These are phyloP conservation scores for Pulveroboletus sp. DNA, from an alignment of 768 basidiomycete species.

Conservation along the genomic window DNA sequence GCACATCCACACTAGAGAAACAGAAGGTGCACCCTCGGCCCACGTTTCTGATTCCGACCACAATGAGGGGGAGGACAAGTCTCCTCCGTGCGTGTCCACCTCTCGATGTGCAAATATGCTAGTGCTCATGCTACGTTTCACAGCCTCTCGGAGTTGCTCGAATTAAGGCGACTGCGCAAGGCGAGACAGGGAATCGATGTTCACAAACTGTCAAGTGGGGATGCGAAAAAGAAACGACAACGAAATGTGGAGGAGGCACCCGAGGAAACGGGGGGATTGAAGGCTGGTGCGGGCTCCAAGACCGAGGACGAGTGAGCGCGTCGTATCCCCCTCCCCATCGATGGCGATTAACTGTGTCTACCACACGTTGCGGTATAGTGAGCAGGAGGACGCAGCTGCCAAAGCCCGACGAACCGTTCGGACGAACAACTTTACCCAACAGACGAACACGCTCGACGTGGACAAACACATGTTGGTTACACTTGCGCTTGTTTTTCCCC, in stretches of 20 bases:
- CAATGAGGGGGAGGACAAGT: slow-evolving; percentile 21
- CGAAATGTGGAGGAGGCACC: slow-evolving; percentile 37
- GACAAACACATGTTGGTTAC: slow-evolving; percentile 91
- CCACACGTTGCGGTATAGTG: slow-evolving; percentile 30
- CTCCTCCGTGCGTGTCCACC: slow-evolving; percentile 44
- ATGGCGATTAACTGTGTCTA: not conserved
- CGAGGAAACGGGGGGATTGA: slow-evolving; percentile 55
- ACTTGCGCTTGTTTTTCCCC: not conserved
- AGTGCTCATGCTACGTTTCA: not conserved
- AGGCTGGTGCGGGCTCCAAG: slow-evolving; percentile 34
- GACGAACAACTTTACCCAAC: slow-evolving; percentile 92
- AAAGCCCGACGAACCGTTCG: slow-evolving; percentile 72
- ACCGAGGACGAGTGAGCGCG: slow-evolving; percentile 45
- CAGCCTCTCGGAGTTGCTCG: slow-evolving; percentile 79
- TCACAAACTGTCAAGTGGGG: slow-evolving; percentile 79
- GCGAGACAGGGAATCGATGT: slow-evolving; percentile 80
- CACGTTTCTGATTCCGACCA: slow-evolving; percentile 7
- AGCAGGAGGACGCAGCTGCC: slow-evolving; percentile 62
- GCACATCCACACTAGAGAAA: slow-evolving; percentile 49
- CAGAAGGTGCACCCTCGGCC: slow-evolving; percentile 7
- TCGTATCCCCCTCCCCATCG: not conserved
- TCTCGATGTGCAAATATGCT: not conserved
- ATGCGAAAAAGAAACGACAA: slow-evolving; percentile 67
- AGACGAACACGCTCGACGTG: slow-evolving; percentile 92
- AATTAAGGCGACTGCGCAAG: slow-evolving; percentile 72